phyloP scores from a whole-genome alignment of 768 basidiomycete species.

The Asterophora lycoperdoides region DNA sequence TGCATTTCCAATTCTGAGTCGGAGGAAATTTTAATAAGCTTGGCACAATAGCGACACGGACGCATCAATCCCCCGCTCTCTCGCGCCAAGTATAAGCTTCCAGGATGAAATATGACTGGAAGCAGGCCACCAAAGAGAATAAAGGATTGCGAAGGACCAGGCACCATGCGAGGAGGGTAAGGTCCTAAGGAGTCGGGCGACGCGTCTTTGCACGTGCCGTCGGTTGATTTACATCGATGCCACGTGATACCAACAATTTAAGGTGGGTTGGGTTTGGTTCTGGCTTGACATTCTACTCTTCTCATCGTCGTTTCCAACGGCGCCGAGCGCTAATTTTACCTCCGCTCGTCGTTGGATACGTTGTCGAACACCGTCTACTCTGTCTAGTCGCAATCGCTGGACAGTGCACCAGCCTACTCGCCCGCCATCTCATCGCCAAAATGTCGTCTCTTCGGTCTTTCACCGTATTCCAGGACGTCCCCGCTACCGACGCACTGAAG shows the following conservation, averaged over 20 bases:
- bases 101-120: too few relatives aligned
- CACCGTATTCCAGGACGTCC: conserved; percentile 60
- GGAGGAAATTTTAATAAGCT: too few relatives aligned
- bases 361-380: not conserved
- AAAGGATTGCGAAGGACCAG: not conserved
- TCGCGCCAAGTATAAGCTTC: too few relatives aligned
- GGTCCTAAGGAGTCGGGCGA: not conserved
- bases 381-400: not conserved
- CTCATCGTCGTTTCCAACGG: conserved; percentile 15
- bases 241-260: conserved; percentile 18
- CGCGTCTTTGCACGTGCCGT: conserved; percentile 9
- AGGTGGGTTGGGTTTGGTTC: conserved; percentile 16
- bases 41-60: too few relatives aligned
- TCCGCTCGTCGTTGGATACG: conserved; percentile 5
- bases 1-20: too few relatives aligned
- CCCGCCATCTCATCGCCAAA: conserved; percentile 10
- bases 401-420: conserved; percentile 3
- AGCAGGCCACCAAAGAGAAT: too few relatives aligned
- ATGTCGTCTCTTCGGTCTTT: conserved; percentile 55
- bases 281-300: conserved; percentile 13
- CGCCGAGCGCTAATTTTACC: conserved; percentile 1
- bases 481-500: conserved; percentile 32
- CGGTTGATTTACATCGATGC: conserved; percentile 4
- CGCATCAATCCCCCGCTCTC: too few relatives aligned
- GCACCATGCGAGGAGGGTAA: not conserved